Conservation (phyloP, 352 stramenopile species). For the Albugo laibachii region DNA sequence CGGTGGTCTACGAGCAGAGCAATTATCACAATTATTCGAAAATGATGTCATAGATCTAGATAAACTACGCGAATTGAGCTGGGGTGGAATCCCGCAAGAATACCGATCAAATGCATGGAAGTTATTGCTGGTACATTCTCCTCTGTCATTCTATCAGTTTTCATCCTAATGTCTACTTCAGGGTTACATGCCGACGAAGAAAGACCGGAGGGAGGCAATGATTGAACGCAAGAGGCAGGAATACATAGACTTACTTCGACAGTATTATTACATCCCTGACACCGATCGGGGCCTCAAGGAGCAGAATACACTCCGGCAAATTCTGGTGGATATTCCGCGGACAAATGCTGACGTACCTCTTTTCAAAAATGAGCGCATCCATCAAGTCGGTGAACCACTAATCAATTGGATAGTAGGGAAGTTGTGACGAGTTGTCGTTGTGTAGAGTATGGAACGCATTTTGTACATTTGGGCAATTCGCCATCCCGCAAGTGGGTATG, state of each 20-base stretch:
- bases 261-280: constrained; percentile 96
- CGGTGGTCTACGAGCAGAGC: constrained; percentile 43
- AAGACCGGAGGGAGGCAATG: constrained; percentile 76
- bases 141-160: not conserved
- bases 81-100: constrained; percentile 78
- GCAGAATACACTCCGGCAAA: constrained; percentile 88
- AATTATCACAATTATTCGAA: constrained; percentile 46
- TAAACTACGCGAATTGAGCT: constrained; percentile 78
- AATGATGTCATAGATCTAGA: constrained; percentile 78
- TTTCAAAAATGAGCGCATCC: constrained; percentile 90
- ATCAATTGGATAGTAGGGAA: not conserved
- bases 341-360: constrained; percentile 93
- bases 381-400: constrained; percentile 25
- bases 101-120: constrained; percentile 87
- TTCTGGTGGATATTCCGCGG: constrained; percentile 97
- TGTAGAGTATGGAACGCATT: constrained; percentile 84
- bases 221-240: constrained; percentile 89
- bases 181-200: constrained; percentile 93
- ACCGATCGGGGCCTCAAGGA: constrained; percentile 87
- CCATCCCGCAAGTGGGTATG: constrained; percentile 96
- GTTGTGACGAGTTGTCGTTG: constrained; percentile 8
- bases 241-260: constrained; percentile 87
- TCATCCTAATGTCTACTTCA: constrained; percentile 3
- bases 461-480: constrained; percentile 98
- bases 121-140: constrained; percentile 76